phyloP scores from a whole-genome alignment of 2,329 filamentous ascomycete species.

The Colletotrichum endophyticum region DNA sequence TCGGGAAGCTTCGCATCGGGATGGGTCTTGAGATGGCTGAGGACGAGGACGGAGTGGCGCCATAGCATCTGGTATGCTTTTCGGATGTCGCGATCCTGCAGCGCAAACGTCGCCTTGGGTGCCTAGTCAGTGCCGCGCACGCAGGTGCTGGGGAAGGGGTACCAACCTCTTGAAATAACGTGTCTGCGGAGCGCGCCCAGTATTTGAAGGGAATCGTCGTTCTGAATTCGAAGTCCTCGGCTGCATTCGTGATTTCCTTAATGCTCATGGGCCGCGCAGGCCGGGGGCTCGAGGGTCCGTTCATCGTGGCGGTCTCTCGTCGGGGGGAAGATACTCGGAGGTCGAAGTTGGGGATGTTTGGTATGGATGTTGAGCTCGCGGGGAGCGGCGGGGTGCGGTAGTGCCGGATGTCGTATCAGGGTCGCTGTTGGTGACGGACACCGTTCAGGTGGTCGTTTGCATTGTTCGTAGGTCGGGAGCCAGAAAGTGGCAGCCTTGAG shows the following conservation, averaged over 20 bases:
- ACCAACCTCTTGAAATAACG: constrained; percentile 77
- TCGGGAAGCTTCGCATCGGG: constrained; percentile 74
- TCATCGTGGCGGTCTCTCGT: constrained; percentile 26
- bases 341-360: not conserved
- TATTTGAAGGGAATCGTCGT: constrained; percentile 75
- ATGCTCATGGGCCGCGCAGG: constrained; percentile 69
- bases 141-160: not conserved
- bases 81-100: constrained; percentile 83
- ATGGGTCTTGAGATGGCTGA: constrained; percentile 76
- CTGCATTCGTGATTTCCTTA: constrained; percentile 77
- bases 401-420: not conserved
- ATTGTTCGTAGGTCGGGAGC: not conserved
- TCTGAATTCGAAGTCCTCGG: constrained; percentile 83
- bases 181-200: constrained; percentile 83
- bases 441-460: constrained; percentile 6
- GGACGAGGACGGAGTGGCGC: constrained; percentile 83
- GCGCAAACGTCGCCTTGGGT: constrained; percentile 78
- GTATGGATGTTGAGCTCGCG: not conserved
- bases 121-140: not conserved
- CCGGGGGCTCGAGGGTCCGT: constrained; percentile 31
- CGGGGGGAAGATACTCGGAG: not conserved
- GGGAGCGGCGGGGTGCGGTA: not conserved
- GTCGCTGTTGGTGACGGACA: not conserved
- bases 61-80: constrained; percentile 92
- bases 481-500: constrained; percentile 14